Evolutionary conservation across 2,329 filamentous ascomycete species (phyloP), one percentile per base, ranked within the genome.

Genomic region (Neobulgaria alba): DNA sequence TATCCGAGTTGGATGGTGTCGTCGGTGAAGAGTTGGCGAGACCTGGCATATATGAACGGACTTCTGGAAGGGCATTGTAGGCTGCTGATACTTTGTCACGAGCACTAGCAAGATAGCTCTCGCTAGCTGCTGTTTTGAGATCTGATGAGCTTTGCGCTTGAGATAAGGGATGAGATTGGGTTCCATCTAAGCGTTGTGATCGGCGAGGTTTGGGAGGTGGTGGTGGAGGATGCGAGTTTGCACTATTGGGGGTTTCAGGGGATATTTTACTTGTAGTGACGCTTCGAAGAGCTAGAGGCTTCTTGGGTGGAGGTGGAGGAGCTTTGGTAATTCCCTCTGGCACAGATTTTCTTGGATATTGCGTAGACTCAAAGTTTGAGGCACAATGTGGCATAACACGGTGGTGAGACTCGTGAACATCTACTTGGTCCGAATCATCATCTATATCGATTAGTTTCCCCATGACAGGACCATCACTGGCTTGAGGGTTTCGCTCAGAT

Each of bases 381-480:
- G 52, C 41, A 34, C 57, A 60, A 15, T 51, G 47, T 29, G 54
- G 52, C 34, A 57, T 38, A 12, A 54, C 39, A 29, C 42, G 49
- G 5, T 44, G 43, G 39, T 59, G 51, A 4, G 64, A 56, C 16
- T 64, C 55, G 34, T 65, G 61, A 1, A 63, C 41, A 3, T 51
- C 60, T 2, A 54, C 54, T 26, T 64, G 58, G 34, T 64, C 61
- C 0, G 71, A 66, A 38, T 76, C 71, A 10, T 75, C 72, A 1
- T 71, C 71, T 23, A 82, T 64, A 54, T 82, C 76, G 20, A 82
- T 80, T 29, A 82, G 55, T 4, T 69, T 73, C 1, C 73, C 77
- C 64, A 73, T 75, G 10, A 42, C 42, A 18, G 56, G 59, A 1
- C 56, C 57, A 44, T 37, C n/a, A 57, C 55, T 8, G 63, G 67